Percentiles rank a stretch among this genome's conserved stretches.
Evolutionary conservation across 768 basidiomycete species (phyloP).

Genomic region (Inosperma sp.): DNA sequence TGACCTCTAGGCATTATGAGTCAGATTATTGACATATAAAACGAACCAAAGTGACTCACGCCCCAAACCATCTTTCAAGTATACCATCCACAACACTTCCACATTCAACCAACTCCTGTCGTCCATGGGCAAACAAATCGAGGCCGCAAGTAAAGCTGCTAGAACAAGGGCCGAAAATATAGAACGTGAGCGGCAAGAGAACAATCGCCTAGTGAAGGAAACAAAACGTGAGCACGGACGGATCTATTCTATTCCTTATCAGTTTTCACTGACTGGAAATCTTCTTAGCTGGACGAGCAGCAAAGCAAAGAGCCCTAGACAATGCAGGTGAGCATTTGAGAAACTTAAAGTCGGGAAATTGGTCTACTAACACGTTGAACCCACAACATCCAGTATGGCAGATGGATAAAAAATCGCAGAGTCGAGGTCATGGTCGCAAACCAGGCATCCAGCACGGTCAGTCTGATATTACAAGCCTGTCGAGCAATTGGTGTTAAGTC

Average conservation of each 20-base stretch:
- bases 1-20: background rate
- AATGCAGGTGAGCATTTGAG: background rate
- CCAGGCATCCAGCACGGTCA: too few species aligned
- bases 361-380: background rate
- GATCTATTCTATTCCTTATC: background rate
- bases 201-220: too few species aligned
- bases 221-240: too few species aligned
- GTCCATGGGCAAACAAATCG: background rate
- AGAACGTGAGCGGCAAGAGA: too few species aligned
- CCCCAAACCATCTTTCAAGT: background rate
- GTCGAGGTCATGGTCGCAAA: too few species aligned
- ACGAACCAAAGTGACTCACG: background rate
- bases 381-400: background rate
- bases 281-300: background rate
- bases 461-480: too few species aligned
- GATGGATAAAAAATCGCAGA: background rate
- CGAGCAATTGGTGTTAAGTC: too few species aligned
- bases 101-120: background rate
- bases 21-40: background rate
- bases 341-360: background rate
- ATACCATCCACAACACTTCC: background rate
- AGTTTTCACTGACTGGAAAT: background rate
- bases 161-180: background rate
- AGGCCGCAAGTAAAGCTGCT: background rate
- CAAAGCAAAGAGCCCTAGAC: background rate